A percentile compares a stretch with the other conserved stretches of the same genome.
These are phyloP conservation scores for Prunus padus DNA, from an alignment of 306 rosid species.

Conservation along the genomic window DNA sequence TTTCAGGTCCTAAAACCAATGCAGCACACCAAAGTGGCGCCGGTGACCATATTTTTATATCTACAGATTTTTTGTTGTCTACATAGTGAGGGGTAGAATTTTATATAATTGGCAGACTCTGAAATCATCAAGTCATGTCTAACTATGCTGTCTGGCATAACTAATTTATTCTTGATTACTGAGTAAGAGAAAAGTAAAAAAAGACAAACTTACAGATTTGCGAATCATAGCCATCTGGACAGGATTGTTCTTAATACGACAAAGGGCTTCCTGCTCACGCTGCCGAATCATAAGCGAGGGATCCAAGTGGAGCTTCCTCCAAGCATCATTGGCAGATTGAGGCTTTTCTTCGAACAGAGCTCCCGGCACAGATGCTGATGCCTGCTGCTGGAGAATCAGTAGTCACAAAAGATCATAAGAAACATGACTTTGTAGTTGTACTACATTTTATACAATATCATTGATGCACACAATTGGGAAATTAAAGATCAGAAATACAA, in stretches of 20 bases:
- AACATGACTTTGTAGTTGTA: background rate
- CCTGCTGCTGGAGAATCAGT: constrained; percentile 32
- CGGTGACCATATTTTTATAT: background rate
- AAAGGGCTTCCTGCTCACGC: constrained; percentile 86
- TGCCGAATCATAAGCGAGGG: constrained; percentile 94
- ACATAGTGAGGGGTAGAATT: background rate
- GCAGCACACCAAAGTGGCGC: background rate
- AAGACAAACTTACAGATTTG: constrained; percentile 59
- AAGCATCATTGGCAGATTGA: constrained; percentile 86
- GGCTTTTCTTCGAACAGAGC: constrained; percentile 91
- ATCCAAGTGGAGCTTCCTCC: constrained; percentile 96
- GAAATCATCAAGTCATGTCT: background rate
- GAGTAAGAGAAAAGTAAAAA: background rate
- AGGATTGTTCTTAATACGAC: constrained; percentile 81
- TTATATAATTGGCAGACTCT: background rate
- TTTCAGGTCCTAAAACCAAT: background rate
- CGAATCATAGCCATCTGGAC: constrained; percentile 88
- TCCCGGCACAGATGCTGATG: constrained; percentile 52
- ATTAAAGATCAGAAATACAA: background rate
- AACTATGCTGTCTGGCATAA: background rate
- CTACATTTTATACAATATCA: background rate
- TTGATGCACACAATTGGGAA: background rate
- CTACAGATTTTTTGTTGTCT: background rate
- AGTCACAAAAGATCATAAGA: background rate
- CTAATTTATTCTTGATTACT: background rate